Conservation (phyloP, 805 yeast species). For the Naumovozyma dairenensis region DNA sequence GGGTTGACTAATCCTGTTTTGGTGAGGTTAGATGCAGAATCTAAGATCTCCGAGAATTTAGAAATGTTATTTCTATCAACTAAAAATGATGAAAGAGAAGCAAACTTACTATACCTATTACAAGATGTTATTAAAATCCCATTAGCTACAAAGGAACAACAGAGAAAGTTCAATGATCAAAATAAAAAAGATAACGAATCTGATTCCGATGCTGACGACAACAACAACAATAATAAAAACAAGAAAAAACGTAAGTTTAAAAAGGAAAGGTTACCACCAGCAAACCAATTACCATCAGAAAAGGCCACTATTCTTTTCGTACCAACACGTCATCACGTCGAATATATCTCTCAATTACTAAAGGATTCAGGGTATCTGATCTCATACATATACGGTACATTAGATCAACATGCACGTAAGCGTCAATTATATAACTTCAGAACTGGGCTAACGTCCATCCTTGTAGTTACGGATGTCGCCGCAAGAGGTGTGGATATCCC, state of each 20-base stretch:
- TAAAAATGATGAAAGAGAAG: conserved; percentile 82
- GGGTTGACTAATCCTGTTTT: conserved; percentile 88
- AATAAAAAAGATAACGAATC: conserved; percentile 42
- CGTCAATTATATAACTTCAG: conserved; percentile 80
- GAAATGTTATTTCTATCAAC: conserved; percentile 82
- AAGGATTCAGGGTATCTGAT: conserved; percentile 75
- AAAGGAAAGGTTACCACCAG: conserved; percentile 59
- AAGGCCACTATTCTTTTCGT: conserved; percentile 87
- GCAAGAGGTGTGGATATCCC: conserved; percentile 99
- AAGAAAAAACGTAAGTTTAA: conserved; percentile 34
- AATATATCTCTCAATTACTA: conserved; percentile 65
- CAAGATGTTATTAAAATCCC: conserved; percentile 84
- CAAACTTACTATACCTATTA: conserved; percentile 63
- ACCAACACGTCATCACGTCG: conserved; percentile 97
- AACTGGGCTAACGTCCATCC: conserved; percentile 68
- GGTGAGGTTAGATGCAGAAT: conserved; percentile 86
- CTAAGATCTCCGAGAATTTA: conserved; percentile 79
- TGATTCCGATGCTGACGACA: conserved; percentile 38
- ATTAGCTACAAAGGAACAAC: conserved; percentile 60
- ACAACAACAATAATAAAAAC: conserved; percentile 24
- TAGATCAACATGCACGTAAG: conserved; percentile 91
- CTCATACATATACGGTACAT: conserved; percentile 85
- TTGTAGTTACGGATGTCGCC: conserved; percentile 96
- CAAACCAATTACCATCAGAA: conserved; percentile 75
- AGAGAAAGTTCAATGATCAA: conserved; percentile 40